Evolutionary conservation across 805 yeast genomes (phyloP).

Genomic region (Sugiyamaella marilandica): DNA sequence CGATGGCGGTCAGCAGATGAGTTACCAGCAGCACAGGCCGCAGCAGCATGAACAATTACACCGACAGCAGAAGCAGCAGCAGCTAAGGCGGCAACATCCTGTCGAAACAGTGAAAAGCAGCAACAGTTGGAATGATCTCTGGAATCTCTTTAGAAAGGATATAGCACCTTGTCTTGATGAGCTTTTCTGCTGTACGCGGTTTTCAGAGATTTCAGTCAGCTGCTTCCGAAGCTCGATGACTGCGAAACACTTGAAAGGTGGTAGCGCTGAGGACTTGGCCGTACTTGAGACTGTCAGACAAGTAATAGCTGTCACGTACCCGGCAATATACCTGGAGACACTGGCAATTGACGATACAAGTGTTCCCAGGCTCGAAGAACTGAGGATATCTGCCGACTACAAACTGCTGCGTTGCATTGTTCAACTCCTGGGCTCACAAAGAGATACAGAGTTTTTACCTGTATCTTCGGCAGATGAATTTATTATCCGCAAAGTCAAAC

Average conservation of each 20-base stretch:
- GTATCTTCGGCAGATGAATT: constrained; percentile 19
- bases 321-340: constrained; percentile 14
- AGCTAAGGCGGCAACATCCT: not conserved
- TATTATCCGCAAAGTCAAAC: constrained; percentile 10
- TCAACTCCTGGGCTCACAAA: constrained; percentile 16
- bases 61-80: not conserved
- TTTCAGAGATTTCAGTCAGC: constrained; percentile 15
- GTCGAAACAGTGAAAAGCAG: not conserved
- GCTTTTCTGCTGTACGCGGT: constrained; percentile 23
- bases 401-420: constrained; percentile 25
- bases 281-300: constrained; percentile 33
- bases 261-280: constrained; percentile 25
- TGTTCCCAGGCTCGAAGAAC: constrained; percentile 28
- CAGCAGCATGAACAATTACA: not conserved
- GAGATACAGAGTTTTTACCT: constrained; percentile 18
- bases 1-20: not conserved
- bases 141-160: constrained; percentile 17
- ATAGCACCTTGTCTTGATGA: constrained; percentile 27
- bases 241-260: constrained; percentile 5
- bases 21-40: not conserved
- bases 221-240: not conserved
- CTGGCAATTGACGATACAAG: constrained; percentile 21
- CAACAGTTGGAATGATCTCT: constrained; percentile 25
- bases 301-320: constrained; percentile 22
- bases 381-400: constrained; percentile 32